Base-by-base conservation (phyloP, 495 filamentous ascomycete species). In the Penicillium soppii region DNA sequence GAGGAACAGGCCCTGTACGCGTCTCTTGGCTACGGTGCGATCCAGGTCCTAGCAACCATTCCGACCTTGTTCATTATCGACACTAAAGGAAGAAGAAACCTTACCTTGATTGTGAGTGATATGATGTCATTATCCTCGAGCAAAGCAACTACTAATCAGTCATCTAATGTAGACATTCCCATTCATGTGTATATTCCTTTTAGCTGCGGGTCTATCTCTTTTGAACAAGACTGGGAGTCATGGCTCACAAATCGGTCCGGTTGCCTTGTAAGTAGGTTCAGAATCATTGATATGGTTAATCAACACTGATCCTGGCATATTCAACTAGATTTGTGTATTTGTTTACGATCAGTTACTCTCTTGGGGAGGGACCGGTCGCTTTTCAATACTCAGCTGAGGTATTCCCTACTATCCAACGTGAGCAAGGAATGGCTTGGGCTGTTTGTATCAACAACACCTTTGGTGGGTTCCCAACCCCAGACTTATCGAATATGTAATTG, bases 131-230 rank as follows among this genome's bases (percentile, higher is more conserved):
- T 35, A 12, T 21, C 9, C 23, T 26, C 16, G 3, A 1, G 12
- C 1, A 8, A 4, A 13, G 1, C 43, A 22, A 21, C 29, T 5
- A 22, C 52, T 57, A 7, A 60, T 8, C 47, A 72, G n/a, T 70
- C 71, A 73, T 86, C 2, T 75, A 87, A 4, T 82, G 1, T 22
- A 90, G 70, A 94, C 89, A 5, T 92, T 91, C 72, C 89, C 89
- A 0, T 74, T 88, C 20, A 91, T 92, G 88, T 61, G 83, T 73
- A 48, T 89, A 78, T 49, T 79, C 79, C 69, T 92, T 20, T 71
- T 92, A 0, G 85, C 82, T 0, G 87, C 81, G 1, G 88, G 87
- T 2, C 71, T 90, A 17, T 88, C 72, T 39, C 69, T 74, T 30
- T 62, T 73, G 13, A 77, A 77, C 12, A 51, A 59, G 0, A 27